Evolutionary conservation across 768 basidiomycete genomes (phyloP), one percentile per base, ranked within the genome.

Genomic region (Glaciozyma antarctica): DNA sequence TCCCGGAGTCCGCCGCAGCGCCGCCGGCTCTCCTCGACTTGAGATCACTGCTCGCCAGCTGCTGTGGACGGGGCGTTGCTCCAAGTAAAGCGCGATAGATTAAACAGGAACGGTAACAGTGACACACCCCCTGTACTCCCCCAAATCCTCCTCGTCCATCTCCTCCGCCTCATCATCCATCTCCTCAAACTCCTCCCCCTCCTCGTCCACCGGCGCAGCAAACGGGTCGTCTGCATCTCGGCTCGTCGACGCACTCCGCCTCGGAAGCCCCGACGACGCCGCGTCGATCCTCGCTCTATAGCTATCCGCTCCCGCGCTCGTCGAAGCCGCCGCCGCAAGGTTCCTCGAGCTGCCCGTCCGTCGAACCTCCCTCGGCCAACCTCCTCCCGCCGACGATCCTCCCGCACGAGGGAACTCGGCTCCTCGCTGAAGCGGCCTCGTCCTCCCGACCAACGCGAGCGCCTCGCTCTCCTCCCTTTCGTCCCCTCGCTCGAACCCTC

Each of bases 401-500:
- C 47, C n/a, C 21, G n/a, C n/a, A 4, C n/a, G 47, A 21, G 47
- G 47, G 47, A 22, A 22, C 47, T 21, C 21, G 21, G 47, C n/a
- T 24, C 21, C n/a, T 21, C 21, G 47, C 47, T 21, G 47, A 24
- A 48, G n/a, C 10, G 47, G 47, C 47, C 13, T 41, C 38, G 38
- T 41, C 38, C 38, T 41, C 7, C 38, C 2, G 7, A 12, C 38
- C 38, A 41, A 2, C 38, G 38, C 38, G 7, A 41, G 38, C 38
- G 38, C 8, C 54, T 55, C 54, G 34, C 28, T 55, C 54, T 55
- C 54, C 54, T 55, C 54, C 54, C 32, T 21, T 15, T 55, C 15
- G 28, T 43, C 41, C 17, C 30, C 16, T 5, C 30, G 2, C 19
- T 28, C 28, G 30, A 55, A 34, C 32, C 30, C 16, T 38, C 53